These are phyloP conservation scores for Microbotryomycetes sp. DNA, from an alignment of 1,284 basidiomycete species.

Conservation along the genomic window DNA sequence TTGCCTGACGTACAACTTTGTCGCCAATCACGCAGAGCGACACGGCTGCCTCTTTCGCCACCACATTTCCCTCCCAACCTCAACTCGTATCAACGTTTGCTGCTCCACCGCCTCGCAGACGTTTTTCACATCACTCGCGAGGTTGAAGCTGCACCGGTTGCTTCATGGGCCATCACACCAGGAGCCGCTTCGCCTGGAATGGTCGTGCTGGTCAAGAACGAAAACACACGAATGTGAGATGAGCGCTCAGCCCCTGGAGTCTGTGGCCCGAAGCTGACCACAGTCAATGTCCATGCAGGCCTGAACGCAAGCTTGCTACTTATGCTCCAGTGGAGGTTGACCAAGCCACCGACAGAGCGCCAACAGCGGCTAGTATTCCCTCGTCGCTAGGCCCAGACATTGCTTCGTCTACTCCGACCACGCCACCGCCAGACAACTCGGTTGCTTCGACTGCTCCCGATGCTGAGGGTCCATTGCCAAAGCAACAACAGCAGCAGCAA, in stretches of 20 bases:
- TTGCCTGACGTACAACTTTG: neutral
- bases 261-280: no score
- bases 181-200: constrained; percentile 13
- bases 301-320: constrained; percentile 12
- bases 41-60: constrained; percentile 26
- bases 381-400: neutral
- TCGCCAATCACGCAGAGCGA: constrained; percentile 3
- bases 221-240: constrained; percentile 17
- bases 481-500: neutral
- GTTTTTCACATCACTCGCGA: constrained; percentile 35
- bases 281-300: no score
- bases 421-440: neutral
- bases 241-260: no score
- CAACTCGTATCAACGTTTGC: constrained; percentile 37
- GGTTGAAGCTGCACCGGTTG: constrained; percentile 24
- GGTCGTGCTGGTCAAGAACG: constrained; percentile 36
- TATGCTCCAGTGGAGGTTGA: no score
- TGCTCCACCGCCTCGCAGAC: constrained; percentile 36
- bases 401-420: neutral
- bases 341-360: no score
- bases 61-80: constrained; percentile 30
- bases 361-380: neutral
- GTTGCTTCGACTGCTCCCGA: neutral
- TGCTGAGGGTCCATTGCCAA: neutral
- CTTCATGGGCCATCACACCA: constrained; percentile 13